phyloP scores from a whole-genome alignment of 257 asterid species.

The Cordia subcordata region DNA sequence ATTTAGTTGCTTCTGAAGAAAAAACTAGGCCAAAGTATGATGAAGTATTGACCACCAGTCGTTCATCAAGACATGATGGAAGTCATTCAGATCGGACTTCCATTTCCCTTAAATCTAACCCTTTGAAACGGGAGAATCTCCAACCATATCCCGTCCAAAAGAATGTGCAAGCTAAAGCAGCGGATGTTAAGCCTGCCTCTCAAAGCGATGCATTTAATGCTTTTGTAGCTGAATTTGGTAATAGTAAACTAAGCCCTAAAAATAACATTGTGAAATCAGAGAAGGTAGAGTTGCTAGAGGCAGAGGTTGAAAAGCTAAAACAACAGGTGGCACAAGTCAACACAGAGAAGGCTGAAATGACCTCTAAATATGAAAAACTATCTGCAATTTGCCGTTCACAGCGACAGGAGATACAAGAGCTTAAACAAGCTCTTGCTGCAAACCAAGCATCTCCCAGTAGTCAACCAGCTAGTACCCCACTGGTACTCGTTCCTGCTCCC shows the following conservation, averaged over 20 bases:
- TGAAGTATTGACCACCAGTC: conserved; percentile 41
- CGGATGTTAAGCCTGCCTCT: conserved; percentile 29
- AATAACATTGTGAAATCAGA: conserved; percentile 38
- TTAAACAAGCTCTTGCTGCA: conserved; percentile 67
- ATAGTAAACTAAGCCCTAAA: conserved; percentile 41
- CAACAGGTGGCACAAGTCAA: conserved; percentile 60
- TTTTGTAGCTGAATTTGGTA: conserved; percentile 66
- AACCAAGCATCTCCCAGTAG: conserved; percentile 42
- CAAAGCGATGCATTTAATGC: conserved; percentile 58
- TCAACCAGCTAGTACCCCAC: conserved; percentile 40
- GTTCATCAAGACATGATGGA: conserved; percentile 39
- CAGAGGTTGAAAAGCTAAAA: conserved; percentile 78
- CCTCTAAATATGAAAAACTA: conserved; percentile 82
- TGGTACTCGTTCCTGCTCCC: conserved; percentile 29
- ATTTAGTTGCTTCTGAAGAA: conserved; percentile 45
- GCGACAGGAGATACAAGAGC: conserved; percentile 90
- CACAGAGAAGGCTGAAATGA: conserved; percentile 74
- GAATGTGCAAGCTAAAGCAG: conserved; percentile 25
- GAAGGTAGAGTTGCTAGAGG: conserved; percentile 52
- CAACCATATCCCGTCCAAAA: conserved; percentile 25
- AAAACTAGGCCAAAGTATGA: conserved; percentile 51
- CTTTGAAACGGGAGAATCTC: conserved; percentile 24
- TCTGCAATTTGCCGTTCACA: conserved; percentile 91
- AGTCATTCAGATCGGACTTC: conserved; percentile 23
- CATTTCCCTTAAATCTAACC: conserved; percentile 19